phyloP scores from a whole-genome alignment of 495 filamentous ascomycete genomes.

The Neurospora tetraspora region DNA sequence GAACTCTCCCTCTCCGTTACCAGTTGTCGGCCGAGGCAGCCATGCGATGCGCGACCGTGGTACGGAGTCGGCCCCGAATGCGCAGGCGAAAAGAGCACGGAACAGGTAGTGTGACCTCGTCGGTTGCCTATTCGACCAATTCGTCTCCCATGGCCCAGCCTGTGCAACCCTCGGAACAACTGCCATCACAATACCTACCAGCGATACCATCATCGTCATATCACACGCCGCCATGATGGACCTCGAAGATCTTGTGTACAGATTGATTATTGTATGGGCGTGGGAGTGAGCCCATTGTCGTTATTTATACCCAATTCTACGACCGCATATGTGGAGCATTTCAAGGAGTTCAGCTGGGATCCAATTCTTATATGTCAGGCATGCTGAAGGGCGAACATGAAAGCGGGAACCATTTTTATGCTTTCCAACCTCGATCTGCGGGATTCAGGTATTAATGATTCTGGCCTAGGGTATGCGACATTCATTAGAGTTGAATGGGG shows the following conservation, averaged over 20 bases:
- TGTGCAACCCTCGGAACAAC: constrained; percentile 6
- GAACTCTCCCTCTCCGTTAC: constrained; percentile 20
- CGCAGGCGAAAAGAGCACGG: constrained; percentile 24
- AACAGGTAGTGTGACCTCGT: constrained; percentile 6
- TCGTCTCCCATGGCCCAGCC: constrained; percentile 7
- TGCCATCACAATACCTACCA: background rate
- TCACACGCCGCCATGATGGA: background rate
- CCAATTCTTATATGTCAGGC: background rate
- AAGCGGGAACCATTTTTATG: background rate
- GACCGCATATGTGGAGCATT: background rate
- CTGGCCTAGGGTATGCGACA: background rate
- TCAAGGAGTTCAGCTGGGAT: background rate
- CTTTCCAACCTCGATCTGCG: background rate
- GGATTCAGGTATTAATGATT: background rate
- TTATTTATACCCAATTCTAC: background rate
- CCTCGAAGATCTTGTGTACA: background rate
- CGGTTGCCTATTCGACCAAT: constrained; percentile 11
- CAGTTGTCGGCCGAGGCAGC: constrained; percentile 32
- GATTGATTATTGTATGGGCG: background rate
- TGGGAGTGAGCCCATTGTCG: background rate
- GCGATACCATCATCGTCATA: background rate
- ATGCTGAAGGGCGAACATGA: background rate
- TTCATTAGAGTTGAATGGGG: background rate
- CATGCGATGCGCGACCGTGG: constrained; percentile 31
- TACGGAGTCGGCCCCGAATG: constrained; percentile 33